phyloP scores from a whole-genome alignment of 179 eudicot species.

The Sideroxylon spinosum region DNA sequence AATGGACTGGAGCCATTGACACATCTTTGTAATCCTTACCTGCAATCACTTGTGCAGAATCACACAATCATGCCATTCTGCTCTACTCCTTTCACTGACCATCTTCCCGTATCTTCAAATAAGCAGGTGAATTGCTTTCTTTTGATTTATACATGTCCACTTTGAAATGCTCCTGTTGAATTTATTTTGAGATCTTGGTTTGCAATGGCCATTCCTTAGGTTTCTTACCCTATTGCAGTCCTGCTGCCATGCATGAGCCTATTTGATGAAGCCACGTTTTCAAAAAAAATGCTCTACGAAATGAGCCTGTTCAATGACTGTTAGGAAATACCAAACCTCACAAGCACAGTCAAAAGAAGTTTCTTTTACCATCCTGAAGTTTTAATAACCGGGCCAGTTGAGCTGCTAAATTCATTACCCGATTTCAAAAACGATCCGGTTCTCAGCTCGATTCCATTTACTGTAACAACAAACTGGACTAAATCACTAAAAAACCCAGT shows the following conservation, averaged over 20 bases:
- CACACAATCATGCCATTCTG: constrained; percentile 25
- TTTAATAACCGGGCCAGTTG: no score
- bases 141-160: not conserved
- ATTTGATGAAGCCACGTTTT: not conserved
- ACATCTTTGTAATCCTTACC: constrained; percentile 26
- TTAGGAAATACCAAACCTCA: no score
- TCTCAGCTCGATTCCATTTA: no score
- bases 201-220: not conserved
- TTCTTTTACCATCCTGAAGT: no score
- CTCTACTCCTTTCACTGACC: constrained; percentile 22
- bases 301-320: no score
- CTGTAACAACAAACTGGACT: no score
- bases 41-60: constrained; percentile 29
- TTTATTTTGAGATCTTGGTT: not conserved
- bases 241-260: not conserved
- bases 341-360: not conserved
- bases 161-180: not conserved
- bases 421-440: no score
- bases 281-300: no score
- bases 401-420: no score
- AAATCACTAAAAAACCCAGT: no score
- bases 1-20: constrained; percentile 17
- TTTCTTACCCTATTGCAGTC: not conserved
- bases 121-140: constrained; percentile 37
- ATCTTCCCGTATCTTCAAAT: constrained; percentile 28